Evolutionary conservation across 2,329 filamentous ascomycete genomes (phyloP), one percentile per base, ranked within the genome.

Genomic region (Cryphonectria parasitica): DNA sequence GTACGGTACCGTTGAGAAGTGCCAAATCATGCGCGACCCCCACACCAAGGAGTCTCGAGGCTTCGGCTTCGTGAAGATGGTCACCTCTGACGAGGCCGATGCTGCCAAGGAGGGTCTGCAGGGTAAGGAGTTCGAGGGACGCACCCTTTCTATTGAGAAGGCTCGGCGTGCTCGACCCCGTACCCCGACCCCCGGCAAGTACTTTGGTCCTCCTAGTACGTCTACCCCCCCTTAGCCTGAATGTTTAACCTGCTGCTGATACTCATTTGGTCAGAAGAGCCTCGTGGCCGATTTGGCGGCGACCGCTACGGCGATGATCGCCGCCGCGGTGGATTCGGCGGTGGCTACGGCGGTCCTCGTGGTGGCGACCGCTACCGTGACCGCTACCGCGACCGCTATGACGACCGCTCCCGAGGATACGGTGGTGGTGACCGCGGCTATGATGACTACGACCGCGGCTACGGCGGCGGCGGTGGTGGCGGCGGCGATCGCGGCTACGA

Each of bases 41-140:
- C 96, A 99, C 83, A 97, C 93, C 78, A 97, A 97, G 84, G 96
- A 99, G 83, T 98, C 95, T 76, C 96, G 96, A 82, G 96, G 96
- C 75, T 99, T 99, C 76, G 96, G 96, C 69, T 99, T 99, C 85
- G 96, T 99, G 81, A 98, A 99, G 87, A 98, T 99, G 95, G 90
- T 94, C 72, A 97, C 94, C 71, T 89, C 93, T 64, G 95, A 98
- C 69, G 93, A 97, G 83, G 96, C 96, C 74, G 96, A 99, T 82
- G 95, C 96, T 76, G 96, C 96, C 76, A 97, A 96, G 86, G 96
- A 98, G 78, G 95, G 93, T 68, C 88, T 99, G 43, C 95, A 98
- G 82, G 95, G 95, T 79, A 95, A 98, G 82, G 89, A 94, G 76
- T 94, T 98, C 75, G 95, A 99, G 79, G 96, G 96, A 73, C 92